A percentile compares a stretch with the other conserved stretches of the same genome.
Evolutionary conservation across 2,329 filamentous ascomycete genomes (phyloP).

Genomic region (Colletotrichum cordylinicola): DNA sequence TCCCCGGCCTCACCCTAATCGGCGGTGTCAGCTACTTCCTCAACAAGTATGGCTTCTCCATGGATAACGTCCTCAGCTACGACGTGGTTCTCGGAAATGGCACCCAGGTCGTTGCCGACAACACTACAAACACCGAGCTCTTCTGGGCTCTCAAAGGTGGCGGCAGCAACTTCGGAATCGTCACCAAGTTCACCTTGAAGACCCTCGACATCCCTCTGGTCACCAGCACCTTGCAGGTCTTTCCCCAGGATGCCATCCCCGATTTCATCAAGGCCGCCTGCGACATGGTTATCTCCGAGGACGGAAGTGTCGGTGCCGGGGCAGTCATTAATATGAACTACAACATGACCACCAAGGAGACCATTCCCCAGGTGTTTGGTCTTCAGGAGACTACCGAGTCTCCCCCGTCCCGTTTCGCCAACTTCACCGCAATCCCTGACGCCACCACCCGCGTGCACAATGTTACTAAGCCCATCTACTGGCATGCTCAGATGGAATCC

Average conservation of each 20-base stretch:
- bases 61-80: conserved; percentile 29
- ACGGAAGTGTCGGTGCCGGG: conserved; percentile 32
- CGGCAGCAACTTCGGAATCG: conserved; percentile 23
- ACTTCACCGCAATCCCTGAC: conserved; percentile 34
- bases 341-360: conserved; percentile 30
- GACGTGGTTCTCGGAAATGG: conserved; percentile 49
- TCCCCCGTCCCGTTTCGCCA: conserved; percentile 35
- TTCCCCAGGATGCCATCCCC: conserved; percentile 27
- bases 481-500: conserved; percentile 30
- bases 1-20: conserved; percentile 32
- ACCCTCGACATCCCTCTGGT: conserved; percentile 27
- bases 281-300: conserved; percentile 27
- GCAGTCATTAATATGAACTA: conserved; percentile 35
- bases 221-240: conserved; percentile 38
- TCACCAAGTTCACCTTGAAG: conserved; percentile 28
- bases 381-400: conserved; percentile 37
- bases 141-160: conserved; percentile 25
- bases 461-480: conserved; percentile 32
- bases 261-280: conserved; percentile 33
- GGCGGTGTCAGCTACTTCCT: conserved; percentile 33
- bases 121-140: conserved; percentile 24
- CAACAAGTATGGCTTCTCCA: conserved; percentile 30
- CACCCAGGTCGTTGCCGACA: conserved; percentile 44
- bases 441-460: conserved; percentile 26
- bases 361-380: conserved; percentile 32